Evolutionary conservation across 1,284 basidiomycete species (phyloP), one percentile per base, ranked within the genome.

Genomic region (Apiotrichum porosum): DNA sequence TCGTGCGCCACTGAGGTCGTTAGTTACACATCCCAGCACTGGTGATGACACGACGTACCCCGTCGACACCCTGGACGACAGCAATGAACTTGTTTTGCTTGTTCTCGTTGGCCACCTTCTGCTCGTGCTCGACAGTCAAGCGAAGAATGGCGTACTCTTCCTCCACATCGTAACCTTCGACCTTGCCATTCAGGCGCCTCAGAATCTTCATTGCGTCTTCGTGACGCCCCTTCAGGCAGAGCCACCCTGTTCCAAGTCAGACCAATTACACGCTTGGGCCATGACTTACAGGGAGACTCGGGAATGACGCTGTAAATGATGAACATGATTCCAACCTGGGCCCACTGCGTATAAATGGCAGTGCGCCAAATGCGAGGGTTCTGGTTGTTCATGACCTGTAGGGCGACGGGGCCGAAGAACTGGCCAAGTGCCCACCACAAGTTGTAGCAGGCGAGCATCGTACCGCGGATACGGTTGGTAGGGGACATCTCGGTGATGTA

Each of bases 141-240:
- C 56, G 30, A 12, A 58, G 31, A n/a, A 43, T 42, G 47, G 57
- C 57, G 26, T n/a, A n/a, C n/a, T n/a, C n/a, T n/a, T n/a, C 33
- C 30, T 63, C 61, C 19, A 58, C 47, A 34, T 63, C 51, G 44
- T 52, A 61, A 10, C 37, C 50, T 10, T 45, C 38, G 9, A 62
- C 52, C 6, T 47, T 44, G 6, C 52, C 37, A 42, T 63, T 57
- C 36, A 63, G 45, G 15, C 34, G 19, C 21, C 42, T 43, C 36
- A 63, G 48, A 31, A 37, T 48, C 23, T 38, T 45, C 44, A 56
- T 58, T 19, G 49, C 62, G 21, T 33, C n/a, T 2, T 63, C 61
- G 24, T 58, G 51, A n/a, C 45, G 19, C 31, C 47, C 61, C 36
- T 41, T 36, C 10, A 52, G 41, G 9, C 59, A 57, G 35, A 28